Base-by-base conservation (phyloP, 768 basidiomycete genomes). In the Boletus huronensis region DNA sequence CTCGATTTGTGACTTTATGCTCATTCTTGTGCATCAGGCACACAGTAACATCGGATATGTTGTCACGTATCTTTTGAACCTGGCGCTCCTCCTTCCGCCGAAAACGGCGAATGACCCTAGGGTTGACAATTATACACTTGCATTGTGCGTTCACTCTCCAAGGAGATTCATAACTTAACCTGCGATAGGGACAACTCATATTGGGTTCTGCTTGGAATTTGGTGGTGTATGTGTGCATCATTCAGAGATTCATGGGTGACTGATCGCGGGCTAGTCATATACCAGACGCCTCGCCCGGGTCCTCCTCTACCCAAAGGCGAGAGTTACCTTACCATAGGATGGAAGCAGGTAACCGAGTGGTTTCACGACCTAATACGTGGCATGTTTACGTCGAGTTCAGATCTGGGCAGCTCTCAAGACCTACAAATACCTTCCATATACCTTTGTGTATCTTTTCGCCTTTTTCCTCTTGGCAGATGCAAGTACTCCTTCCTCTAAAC, bases 401-500 rank as follows among this genome's bases (percentile, higher is more conserved):
- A 89, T 93, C 48, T 93, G 89, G 84, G 73, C 78, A 14, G 88
- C 89, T 1, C 64, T 79, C 55, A 86, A 83, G 63, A 83, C 92
- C 56, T 91, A 87, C 70, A 87, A 82, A 69, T 77, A 84, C 63
- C 78, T 92, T 1, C 90, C 90, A 0, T 81, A 87, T 69, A 94
- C 90, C 1, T 93, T 93, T 67, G 78, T 83, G 48, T 95, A 93
- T 68, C 75, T 93, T 0, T 74, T 88, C 48, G 73, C 84, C 0
- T 88, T 83, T 71, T 91, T 90, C 76, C 76, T 90, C n/a, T 79
- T 93, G 16, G 85, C 87, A 3, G 87, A 90, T 64, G 88, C 84
- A 58, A 38, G 81, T 74, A 13, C 17, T n/a, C 35, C 5, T 46
- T 50, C 11, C 19, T 26, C 35, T 41, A 1, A 17, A 6, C 3